A percentile compares a stretch with the other conserved stretches of the same genome.
phyloP scores from a whole-genome alignment of 345 rosid species.

The Populus euphratica region DNA sequence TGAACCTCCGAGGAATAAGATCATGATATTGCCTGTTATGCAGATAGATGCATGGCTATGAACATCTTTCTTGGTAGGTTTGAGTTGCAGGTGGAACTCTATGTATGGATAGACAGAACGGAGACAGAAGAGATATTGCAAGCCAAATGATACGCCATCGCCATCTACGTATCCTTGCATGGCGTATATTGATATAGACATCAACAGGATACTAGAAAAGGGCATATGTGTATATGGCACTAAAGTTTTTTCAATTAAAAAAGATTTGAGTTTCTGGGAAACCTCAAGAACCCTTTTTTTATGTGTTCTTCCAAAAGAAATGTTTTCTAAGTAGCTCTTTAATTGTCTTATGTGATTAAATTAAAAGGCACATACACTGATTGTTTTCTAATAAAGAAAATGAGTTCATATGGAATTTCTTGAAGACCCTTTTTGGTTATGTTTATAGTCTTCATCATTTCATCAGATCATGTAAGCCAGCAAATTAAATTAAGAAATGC shows the following conservation, averaged over 20 bases:
- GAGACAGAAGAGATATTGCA: not conserved
- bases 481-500: not conserved
- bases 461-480: not conserved
- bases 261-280: not conserved
- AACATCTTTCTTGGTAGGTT: conserved; percentile 16
- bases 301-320: not conserved
- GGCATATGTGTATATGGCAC: not conserved
- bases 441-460: not conserved
- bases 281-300: not conserved
- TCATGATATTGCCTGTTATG: not conserved
- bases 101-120: not conserved
- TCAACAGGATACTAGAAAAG: not conserved
- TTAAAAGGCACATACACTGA: not conserved
- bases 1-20: not conserved
- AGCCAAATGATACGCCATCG: not conserved
- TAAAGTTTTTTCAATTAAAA: not conserved
- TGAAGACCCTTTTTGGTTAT: not conserved
- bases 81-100: conserved; percentile 4
- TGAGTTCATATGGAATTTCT: not conserved
- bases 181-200: not conserved
- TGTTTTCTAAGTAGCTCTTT: not conserved
- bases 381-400: not conserved
- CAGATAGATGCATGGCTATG: not conserved
- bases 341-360: not conserved
- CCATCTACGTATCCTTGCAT: not conserved